Conservation (phyloP, 345 rosid genomes). For the Pistacia vera region DNA sequence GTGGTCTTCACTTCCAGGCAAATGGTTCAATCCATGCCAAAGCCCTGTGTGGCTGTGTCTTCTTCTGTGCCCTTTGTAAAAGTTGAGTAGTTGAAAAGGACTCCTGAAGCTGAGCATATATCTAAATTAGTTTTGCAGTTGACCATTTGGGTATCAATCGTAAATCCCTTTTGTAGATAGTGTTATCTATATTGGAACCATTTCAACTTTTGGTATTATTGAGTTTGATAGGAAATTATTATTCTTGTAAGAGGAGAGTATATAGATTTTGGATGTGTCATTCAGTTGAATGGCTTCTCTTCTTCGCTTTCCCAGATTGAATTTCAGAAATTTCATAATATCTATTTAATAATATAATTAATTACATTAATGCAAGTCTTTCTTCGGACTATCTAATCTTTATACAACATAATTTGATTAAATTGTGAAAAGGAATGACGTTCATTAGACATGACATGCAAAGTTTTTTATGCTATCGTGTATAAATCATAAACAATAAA, state of each 20-base stretch:
- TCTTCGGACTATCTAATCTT: no score
- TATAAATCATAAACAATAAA: no score
- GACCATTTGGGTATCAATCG: not conserved
- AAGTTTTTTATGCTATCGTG: no score
- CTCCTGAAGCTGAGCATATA: not conserved
- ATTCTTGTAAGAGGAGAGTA: not conserved
- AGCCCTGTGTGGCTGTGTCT: no score
- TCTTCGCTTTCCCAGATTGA: not conserved
- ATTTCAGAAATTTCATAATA: not conserved
- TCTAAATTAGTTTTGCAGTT: not conserved
- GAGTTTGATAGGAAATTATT: conserved; percentile 20
- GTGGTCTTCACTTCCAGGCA: conserved; percentile 67
- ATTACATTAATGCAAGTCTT: not conserved
- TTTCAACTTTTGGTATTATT: no score
- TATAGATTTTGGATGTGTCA: not conserved
- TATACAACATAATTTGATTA: no score
- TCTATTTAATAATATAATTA: not conserved
- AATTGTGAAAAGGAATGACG: no score
- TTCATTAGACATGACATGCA: no score
- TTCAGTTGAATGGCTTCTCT: not conserved
- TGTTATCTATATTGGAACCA: not conserved
- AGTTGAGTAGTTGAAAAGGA: no score
- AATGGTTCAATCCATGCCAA: conserved; percentile 63
- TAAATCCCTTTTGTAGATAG: not conserved
- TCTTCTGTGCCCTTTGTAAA: no score